Evolutionary conservation across 768 basidiomycete species (phyloP).

Genomic region (Thelephora aurantiotincta): DNA sequence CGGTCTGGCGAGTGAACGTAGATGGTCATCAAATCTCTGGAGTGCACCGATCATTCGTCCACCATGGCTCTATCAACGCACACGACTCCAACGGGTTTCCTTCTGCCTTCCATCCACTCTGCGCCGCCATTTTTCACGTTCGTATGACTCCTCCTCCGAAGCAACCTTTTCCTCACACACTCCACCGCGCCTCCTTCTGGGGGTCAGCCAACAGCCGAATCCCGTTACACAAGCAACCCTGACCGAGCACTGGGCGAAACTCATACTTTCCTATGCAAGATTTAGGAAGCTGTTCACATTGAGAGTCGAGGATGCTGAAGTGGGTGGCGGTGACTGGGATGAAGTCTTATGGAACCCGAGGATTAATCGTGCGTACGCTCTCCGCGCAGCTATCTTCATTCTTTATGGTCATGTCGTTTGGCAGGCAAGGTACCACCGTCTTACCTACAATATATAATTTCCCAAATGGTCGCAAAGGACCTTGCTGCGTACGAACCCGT

Average conservation of each 20-base stretch:
- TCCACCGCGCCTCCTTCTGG: conserved; percentile 6
- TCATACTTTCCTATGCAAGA: conserved; percentile 64
- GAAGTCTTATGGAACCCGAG: conserved; percentile 65
- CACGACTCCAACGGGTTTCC: conserved; percentile 29
- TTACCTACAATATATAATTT: conserved; percentile 45
- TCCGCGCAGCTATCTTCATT: neutral
- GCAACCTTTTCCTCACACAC: neutral
- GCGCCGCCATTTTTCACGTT: conserved; percentile 83
- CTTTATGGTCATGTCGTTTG: too few relatives aligned
- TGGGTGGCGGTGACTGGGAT: conserved; percentile 52
- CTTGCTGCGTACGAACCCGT: conserved; percentile 61
- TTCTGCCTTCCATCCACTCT: conserved; percentile 72
- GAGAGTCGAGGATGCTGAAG: conserved; percentile 65
- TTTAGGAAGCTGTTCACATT: conserved; percentile 51
- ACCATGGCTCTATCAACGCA: too few relatives aligned
- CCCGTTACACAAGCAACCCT: conserved; percentile 45
- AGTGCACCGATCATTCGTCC: too few relatives aligned
- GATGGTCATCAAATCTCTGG: too few relatives aligned
- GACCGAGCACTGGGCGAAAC: conserved; percentile 62
- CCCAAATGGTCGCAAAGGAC: conserved; percentile 46
- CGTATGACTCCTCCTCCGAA: conserved; percentile 14
- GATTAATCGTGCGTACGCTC: conserved; percentile 48
- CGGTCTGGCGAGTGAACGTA: too few relatives aligned
- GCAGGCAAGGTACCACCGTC: conserved; percentile 46
- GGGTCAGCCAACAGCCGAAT: conserved; percentile 60